Base-by-base conservation (phyloP, 306 rosid species). In the Ochetophila trinervis region DNA sequence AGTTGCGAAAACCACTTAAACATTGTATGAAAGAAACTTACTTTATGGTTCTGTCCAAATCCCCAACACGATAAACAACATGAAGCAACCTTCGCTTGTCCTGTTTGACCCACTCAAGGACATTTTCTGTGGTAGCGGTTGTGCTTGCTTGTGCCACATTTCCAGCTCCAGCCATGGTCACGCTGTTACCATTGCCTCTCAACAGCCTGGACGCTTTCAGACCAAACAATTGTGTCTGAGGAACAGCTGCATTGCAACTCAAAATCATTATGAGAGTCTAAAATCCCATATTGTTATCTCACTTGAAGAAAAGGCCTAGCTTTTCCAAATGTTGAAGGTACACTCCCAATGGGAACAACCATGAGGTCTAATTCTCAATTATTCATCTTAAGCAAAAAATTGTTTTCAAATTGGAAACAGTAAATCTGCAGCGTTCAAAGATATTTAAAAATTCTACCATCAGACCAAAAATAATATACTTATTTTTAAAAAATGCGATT, bases 61-160 rank as follows among this genome's bases (percentile, higher is more conserved):
- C 96, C 40, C 93, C 96, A 37, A 91, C 96, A n/a, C 84, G 87
- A 78, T 88, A 86, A 32, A 91, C 97, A 65, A 86, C 97, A 71
- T 88, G 97, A 49, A 91, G 86, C 84, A 88, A 56, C 79, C 86
- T 82, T 64, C 93, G 63, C 56, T 82, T 86, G 75, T 91, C 97
- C 32, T 73, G 68, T 76, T 84, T 91, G 14, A 83, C 93, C 97
- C 97, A 91, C 77, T 82, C 95, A 5, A 82, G 79, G 35, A 76
- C 79, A 84, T 88, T 83, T 78, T 91, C 96, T 17, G 78, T 79
- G 30, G 85, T 64, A 62, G 90, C 67, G 22, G 81, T 62, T 6
- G 89, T 71, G 73, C 88, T 80, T 30, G 91, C 71, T 51, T 82
- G 83, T 44, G 82, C 73, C 16, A 68, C 61, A 75, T 67, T 80